Base-by-base conservation (phyloP, 768 basidiomycete species). In the Phaeolepiota aurea region DNA sequence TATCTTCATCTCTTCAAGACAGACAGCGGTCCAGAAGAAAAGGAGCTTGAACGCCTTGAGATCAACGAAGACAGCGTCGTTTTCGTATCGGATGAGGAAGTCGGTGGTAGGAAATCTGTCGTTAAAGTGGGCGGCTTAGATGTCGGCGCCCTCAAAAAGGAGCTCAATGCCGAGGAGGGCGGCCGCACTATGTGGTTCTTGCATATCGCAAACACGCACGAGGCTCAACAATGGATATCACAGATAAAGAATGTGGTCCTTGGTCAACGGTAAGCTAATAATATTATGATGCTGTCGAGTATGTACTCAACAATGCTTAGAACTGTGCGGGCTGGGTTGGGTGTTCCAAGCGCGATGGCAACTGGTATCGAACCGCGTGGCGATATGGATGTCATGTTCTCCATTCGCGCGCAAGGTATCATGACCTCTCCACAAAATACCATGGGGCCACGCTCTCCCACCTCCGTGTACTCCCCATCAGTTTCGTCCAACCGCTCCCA, bases 321-420 rank as follows among this genome's bases (percentile, higher is more conserved):
- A 49, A 77, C 82, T 28, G 62, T 82, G 19, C 79, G 82, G 15
- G 82, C 79, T 5, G 85, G 85, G 12, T 57, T 87, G 10, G 72
- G 75, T 22, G 58, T 75, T 19, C 54, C 68, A 0, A 61, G 61
- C 30, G 59, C 61, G 15, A 49, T 62, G 2, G 62, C 67, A 15
- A 65, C 63, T 12, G n/a, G n/a, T n/a, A 62, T 71, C 19, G 86
- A 86, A 45, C 84, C 83, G 15, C 69, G 78, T 34, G 86, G 86
- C 4, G 86, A 88, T 52, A 75, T 88, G 65, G 86, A 88, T 54
- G 86, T 87, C 35, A 83, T 87, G 75, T 68, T 88, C 23, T 81
- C 82, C 20, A 85, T 88, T 69, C 79, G 79, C 36, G 68, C 76
- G 21, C 82, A 85, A 49, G 77, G 74, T n/a, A 59, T 78, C 40